phyloP scores from a whole-genome alignment of 768 basidiomycete species.

The Lactifluus echinatus region DNA sequence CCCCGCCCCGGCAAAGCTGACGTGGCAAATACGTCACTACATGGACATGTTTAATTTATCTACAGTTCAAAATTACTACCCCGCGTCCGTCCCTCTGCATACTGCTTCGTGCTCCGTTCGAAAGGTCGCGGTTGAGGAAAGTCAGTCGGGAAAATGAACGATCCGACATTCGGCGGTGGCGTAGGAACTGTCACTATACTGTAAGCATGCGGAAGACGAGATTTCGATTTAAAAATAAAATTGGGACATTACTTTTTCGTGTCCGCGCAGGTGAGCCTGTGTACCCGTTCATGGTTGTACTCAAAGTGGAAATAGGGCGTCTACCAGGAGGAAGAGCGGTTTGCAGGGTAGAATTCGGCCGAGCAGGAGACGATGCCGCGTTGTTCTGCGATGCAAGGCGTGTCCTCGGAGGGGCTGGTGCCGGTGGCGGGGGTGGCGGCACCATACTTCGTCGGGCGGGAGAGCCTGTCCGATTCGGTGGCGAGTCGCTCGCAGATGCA shows the following conservation, averaged over 20 bases:
- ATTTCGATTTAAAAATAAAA: not conserved
- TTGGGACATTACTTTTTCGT: slow-evolving; percentile 6
- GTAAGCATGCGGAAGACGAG: not conserved
- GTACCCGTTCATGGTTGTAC: slow-evolving; percentile 4
- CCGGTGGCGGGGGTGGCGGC: slow-evolving; percentile 23
- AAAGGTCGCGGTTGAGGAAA: slow-evolving; percentile 76
- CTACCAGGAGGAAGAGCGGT: not conserved
- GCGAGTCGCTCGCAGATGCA: slow-evolving; percentile 10
- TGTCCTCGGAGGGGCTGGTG: slow-evolving; percentile 18
- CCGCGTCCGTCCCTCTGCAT: slow-evolving; percentile 53
- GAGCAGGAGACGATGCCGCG: not conserved
- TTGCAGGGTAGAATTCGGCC: not conserved
- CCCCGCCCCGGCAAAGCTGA: not conserved
- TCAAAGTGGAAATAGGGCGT: not conserved
- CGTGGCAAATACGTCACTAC: slow-evolving; percentile 1
- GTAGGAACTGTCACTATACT: slow-evolving; percentile 36
- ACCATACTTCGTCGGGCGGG: slow-evolving; percentile 18
- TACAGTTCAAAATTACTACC: slow-evolving; percentile 70
- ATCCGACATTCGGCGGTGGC: slow-evolving; percentile 54
- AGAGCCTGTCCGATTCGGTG: not conserved
- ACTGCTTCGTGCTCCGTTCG: slow-evolving; percentile 38
- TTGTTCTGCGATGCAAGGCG: slow-evolving; percentile 17
- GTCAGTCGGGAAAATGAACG: slow-evolving; percentile 64
- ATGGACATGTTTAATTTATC: not conserved
- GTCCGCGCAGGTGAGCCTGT: not conserved